Evolutionary conservation across 2,329 filamentous ascomycete genomes (phyloP).

Genomic region (Fusarium stilboides): DNA sequence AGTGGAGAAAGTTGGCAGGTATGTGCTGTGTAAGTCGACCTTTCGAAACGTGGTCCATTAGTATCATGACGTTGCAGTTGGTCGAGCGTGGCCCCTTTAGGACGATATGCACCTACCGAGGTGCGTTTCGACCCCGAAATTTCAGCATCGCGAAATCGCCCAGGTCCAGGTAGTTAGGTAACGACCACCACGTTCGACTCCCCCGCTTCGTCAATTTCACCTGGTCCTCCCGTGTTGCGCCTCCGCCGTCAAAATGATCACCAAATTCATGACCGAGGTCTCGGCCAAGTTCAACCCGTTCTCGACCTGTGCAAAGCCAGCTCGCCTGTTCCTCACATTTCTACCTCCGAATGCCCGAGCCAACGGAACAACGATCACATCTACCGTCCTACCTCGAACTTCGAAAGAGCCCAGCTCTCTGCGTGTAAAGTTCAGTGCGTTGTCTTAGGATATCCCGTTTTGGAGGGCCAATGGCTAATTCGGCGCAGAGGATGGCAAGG

Average conservation of each 20-base stretch:
- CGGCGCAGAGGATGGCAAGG: constrained; percentile 87
- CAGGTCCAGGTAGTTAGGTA: constrained; percentile 2
- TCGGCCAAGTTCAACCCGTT: constrained; percentile 94
- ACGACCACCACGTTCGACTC: constrained; percentile 32
- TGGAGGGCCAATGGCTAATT: constrained; percentile 45
- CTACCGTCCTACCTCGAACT: constrained; percentile 79
- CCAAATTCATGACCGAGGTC: constrained; percentile 88
- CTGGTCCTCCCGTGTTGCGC: constrained; percentile 15
- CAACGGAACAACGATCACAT: constrained; percentile 81
- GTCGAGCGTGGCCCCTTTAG: constrained; percentile 36
- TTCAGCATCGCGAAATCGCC: constrained; percentile 38
- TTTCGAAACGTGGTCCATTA: constrained; percentile 47
- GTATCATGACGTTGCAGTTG: constrained; percentile 48
- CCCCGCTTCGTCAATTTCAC: constrained; percentile 5
- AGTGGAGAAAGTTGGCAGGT: neutral
- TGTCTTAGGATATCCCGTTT: neutral
- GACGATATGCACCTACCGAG: constrained; percentile 46
- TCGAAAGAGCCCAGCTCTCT: constrained; percentile 79
- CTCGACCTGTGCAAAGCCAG: constrained; percentile 82
- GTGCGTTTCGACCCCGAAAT: constrained; percentile 40
- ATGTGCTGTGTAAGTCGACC: constrained; percentile 18
- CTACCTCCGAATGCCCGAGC: constrained; percentile 85
- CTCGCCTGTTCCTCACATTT: constrained; percentile 87
- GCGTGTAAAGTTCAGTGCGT: constrained; percentile 87
- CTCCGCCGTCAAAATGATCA: constrained; percentile 75